A percentile compares a stretch with the other conserved stretches of the same genome.
Conservation (phyloP, 139 green algal species). For the Chlamydomonas asymmetrica region DNA sequence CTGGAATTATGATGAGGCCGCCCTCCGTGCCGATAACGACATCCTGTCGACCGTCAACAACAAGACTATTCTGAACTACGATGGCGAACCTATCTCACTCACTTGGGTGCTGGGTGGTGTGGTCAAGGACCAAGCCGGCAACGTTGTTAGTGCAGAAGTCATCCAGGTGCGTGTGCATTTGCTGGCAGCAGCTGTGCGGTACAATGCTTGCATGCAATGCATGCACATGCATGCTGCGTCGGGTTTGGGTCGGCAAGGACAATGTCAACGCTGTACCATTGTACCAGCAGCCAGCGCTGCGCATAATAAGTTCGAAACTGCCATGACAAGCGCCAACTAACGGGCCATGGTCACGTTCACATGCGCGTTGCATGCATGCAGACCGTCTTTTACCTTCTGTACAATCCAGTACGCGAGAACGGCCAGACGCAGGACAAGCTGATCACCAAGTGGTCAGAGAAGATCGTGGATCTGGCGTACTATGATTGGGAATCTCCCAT, state of each 20-base stretch:
- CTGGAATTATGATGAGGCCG: not conserved
- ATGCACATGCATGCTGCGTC: too few species aligned
- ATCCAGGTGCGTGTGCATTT: too few species aligned
- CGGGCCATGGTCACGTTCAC: too few species aligned
- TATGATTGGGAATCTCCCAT: not conserved
- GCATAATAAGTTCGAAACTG: too few species aligned
- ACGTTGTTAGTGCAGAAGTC: not conserved
- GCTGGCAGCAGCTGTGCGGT: too few species aligned
- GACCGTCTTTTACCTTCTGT: slow-evolving; percentile 5
- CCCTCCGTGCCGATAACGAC: not conserved
- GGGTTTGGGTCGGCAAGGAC: too few species aligned
- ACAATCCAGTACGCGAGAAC: not conserved
- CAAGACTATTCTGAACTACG: not conserved
- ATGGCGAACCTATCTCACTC: not conserved
- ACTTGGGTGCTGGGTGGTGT: slow-evolving; percentile 18
- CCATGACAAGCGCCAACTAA: too few species aligned
- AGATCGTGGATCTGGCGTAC: not conserved
- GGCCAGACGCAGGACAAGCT: not conserved
- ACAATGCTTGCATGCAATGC: too few species aligned
- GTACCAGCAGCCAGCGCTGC: too few species aligned
- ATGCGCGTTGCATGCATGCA: too few species aligned
- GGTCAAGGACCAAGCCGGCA: not conserved
- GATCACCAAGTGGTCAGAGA: slow-evolving; percentile 7
- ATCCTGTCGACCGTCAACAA: slow-evolving; percentile 12
- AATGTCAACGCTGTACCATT: too few species aligned